Evolutionary conservation across 2,329 filamentous ascomycete species (phyloP).

Genomic region (Pleoardoris graminearum): DNA sequence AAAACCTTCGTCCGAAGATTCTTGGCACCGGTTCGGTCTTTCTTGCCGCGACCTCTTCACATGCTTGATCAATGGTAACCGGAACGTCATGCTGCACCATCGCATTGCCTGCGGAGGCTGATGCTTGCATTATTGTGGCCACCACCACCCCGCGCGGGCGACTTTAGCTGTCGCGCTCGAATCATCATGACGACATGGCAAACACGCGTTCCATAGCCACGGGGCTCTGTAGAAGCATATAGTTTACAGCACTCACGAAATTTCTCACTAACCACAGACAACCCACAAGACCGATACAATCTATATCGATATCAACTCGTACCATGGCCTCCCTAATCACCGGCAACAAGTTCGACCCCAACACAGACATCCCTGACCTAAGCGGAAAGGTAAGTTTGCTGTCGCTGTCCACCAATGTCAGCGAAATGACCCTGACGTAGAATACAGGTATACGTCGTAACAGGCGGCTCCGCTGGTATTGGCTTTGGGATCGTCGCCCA

Average conservation of each 20-base stretch:
- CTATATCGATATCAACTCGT: too few relatives aligned
- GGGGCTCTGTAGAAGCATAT: neutral
- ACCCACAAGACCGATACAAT: too few relatives aligned
- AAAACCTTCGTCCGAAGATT: neutral
- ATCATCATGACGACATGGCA: conserved; percentile 9
- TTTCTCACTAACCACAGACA: neutral
- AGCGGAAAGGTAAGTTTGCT: conserved; percentile 37
- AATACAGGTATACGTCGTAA: conserved; percentile 51
- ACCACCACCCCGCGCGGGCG: neutral
- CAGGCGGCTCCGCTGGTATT: conserved; percentile 55
- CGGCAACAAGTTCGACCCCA: conserved; percentile 46
- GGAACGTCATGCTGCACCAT: neutral
- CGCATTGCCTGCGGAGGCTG: neutral
- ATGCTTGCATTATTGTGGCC: neutral
- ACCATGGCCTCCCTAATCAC: conserved; percentile 10
- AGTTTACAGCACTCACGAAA: neutral
- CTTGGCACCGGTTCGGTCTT: neutral
- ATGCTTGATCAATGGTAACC: neutral
- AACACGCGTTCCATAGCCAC: too few relatives aligned
- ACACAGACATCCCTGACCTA: conserved; percentile 48
- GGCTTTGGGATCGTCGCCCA: conserved; percentile 58
- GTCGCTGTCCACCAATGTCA: neutral
- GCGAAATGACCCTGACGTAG: neutral
- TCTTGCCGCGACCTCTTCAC: neutral
- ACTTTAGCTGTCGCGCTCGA: neutral